Base-by-base conservation (phyloP, 179 eudicot species). In the Sideroxylon spinosum region DNA sequence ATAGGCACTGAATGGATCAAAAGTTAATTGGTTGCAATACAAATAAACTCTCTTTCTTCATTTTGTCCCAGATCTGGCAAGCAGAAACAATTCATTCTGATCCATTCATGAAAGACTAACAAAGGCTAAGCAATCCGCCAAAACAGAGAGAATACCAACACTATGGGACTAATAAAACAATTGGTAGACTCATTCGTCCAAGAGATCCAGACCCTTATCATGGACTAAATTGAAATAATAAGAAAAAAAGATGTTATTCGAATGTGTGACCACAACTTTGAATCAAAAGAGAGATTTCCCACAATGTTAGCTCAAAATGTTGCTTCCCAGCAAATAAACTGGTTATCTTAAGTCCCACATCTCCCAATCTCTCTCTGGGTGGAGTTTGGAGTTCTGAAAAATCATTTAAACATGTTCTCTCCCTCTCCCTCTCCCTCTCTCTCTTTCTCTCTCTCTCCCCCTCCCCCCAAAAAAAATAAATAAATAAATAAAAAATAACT, bases 191-290 rank as follows among this genome's bases (percentile, higher is more conserved):
- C 25, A 4, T 20, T 68, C 55, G 10, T 70, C 59, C 10, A 11
- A 49, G 32, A 49, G 20, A 70, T 50, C 32, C 74, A 70, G 9
- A 11, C 73, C 57, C 25, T 48, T 71, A 10, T 52, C 74, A 50
- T 0, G 44, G 44, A 49, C 59, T n/a, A 49, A 53, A 48, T 6
- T 16, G 6, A 25, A 12, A 23, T 6, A 32, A 16, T 66, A 13
- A 60, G 10, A 20, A 70, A 23, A 49, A 49, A 11, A 14, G 28
- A 28, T 20, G 28, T 9, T 46, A 69, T 69, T 29, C 56, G 48
- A 48, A 69, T 44, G 53, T 68, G 37, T 68, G 14, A 68, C 72
- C 72, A 44, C 28, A 10, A 63, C 11, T 63, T 63, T 63, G 68
- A 63, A 63, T 63, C 32, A 25, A 10, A 28, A 63, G 37, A 9